Evolutionary conservation across 805 yeast genomes (phyloP).

Genomic region (Tetrapisispora pingtungensis): DNA sequence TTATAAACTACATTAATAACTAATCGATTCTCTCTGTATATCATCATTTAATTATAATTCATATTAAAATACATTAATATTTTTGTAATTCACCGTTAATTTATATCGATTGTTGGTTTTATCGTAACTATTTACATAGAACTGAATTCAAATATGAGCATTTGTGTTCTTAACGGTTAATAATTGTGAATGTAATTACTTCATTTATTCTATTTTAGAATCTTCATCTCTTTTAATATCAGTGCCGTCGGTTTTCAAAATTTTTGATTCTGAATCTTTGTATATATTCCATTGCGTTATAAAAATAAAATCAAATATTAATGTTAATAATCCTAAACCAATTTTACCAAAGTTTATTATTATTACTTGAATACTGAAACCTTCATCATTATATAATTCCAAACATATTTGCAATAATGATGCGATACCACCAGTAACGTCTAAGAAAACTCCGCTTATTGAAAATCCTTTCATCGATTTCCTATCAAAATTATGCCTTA

Average conservation of each 20-base stretch:
- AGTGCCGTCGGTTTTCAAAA: neutral
- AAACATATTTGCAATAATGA: constrained; percentile 21
- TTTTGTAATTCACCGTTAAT: neutral
- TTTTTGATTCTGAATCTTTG: constrained; percentile 1
- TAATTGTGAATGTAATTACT: too few relatives aligned
- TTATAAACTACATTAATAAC: neutral
- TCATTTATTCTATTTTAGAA: neutral
- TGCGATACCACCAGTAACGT: constrained; percentile 31
- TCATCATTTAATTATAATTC: neutral
- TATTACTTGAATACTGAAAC: constrained; percentile 15
- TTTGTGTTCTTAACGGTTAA: too few relatives aligned
- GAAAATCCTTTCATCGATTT: constrained; percentile 82
- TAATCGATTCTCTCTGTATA: neutral
- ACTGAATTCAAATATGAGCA: too few relatives aligned
- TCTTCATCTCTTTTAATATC: neutral
- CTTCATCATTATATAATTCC: constrained; percentile 16
- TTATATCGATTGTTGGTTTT: too few relatives aligned
- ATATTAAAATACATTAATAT: neutral
- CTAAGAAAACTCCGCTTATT: constrained; percentile 39
- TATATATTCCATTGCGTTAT: constrained; percentile 31
- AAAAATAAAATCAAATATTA: constrained; percentile 31
- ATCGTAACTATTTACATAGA: too few relatives aligned
- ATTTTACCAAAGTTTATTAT: constrained; percentile 33
- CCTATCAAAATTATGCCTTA: constrained; percentile 65
- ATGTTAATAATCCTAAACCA: constrained; percentile 32